These are phyloP conservation scores for Talaromyces sp. DNA, from an alignment of 2,329 filamentous ascomycete genomes.

Conservation along the genomic window DNA sequence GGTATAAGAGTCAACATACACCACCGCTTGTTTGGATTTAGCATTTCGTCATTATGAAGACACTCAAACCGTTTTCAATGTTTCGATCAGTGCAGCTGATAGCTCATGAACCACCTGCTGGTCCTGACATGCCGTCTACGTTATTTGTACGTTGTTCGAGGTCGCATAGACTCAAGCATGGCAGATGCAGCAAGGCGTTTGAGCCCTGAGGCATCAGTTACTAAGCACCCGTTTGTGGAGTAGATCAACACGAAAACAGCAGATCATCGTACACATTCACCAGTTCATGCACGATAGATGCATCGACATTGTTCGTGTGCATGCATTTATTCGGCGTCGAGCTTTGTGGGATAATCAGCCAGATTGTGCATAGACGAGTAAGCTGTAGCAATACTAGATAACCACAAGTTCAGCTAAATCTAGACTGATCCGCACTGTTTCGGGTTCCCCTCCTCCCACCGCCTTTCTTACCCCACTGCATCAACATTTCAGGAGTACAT, in stretches of 20 bases:
- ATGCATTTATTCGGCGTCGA: background rate
- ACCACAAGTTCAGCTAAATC: background rate
- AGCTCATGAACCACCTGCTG: no score
- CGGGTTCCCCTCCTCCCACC: conserved; percentile 15
- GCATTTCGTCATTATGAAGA: background rate
- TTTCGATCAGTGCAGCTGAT: background rate
- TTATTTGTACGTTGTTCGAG: no score
- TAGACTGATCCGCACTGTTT: background rate
- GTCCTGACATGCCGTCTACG: no score
- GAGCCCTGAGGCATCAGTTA: background rate
- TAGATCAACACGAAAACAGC: background rate
- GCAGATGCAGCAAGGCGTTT: background rate
- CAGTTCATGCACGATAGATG: background rate
- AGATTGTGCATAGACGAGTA: background rate
- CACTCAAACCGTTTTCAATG: background rate
- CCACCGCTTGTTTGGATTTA: background rate
- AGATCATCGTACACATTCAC: background rate
- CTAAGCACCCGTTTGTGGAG: background rate
- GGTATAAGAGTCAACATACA: conserved; percentile 4
- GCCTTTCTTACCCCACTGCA: conserved; percentile 18
- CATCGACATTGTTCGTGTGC: background rate
- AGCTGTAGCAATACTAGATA: background rate
- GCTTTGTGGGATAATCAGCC: background rate
- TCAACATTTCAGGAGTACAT: conserved; percentile 12
- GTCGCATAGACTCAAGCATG: background rate